A percentile compares a stretch with the other conserved stretches of the same genome.
phyloP scores from a whole-genome alignment of 1,284 basidiomycete species.

The Ganoderma resinaceum region DNA sequence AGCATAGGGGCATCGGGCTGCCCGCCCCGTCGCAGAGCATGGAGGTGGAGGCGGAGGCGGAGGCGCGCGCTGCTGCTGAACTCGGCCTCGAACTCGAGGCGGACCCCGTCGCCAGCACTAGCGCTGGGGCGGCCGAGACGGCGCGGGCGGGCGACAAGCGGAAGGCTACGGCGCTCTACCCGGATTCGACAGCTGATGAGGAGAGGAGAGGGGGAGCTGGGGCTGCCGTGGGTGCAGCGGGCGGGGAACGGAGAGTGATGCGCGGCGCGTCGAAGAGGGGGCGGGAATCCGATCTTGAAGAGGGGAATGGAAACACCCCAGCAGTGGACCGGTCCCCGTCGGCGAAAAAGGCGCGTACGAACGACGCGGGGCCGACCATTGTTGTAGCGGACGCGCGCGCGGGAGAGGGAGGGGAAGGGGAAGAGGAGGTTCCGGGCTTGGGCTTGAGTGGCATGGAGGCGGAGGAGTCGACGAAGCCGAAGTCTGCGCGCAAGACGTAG shows the following conservation, averaged over 20 bases:
- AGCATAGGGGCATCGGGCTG: slow-evolving; percentile 32
- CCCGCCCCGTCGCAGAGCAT: slow-evolving; percentile 24
- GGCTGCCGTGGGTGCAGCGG: no score
- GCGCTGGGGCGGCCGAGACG: neutral
- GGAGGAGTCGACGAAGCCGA: slow-evolving; percentile 1
- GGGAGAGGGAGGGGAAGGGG: neutral
- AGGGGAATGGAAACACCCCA: neutral
- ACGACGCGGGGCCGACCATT: no score
- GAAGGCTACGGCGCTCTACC: slow-evolving; percentile 25
- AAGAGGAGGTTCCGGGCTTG: neutral
- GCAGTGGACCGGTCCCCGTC: neutral
- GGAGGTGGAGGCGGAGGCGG: no score
- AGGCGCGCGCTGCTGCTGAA: slow-evolving; percentile 12
- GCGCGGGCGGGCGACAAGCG: slow-evolving; percentile 24
- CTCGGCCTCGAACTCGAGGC: slow-evolving; percentile 36
- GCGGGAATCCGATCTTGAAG: neutral
- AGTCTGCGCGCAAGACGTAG: slow-evolving; percentile 11
- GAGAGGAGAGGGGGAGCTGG: no score
- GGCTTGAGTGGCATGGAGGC: slow-evolving; percentile 3
- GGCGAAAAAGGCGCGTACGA: slow-evolving; percentile 5
- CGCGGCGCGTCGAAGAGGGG: neutral
- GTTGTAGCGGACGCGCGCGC: no score
- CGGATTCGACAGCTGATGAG: slow-evolving; percentile 2
- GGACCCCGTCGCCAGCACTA: slow-evolving; percentile 27
- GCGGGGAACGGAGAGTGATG: no score